Evolutionary conservation across 2,329 filamentous ascomycete genomes (phyloP).

Genomic region (Paradendryphiella salina): DNA sequence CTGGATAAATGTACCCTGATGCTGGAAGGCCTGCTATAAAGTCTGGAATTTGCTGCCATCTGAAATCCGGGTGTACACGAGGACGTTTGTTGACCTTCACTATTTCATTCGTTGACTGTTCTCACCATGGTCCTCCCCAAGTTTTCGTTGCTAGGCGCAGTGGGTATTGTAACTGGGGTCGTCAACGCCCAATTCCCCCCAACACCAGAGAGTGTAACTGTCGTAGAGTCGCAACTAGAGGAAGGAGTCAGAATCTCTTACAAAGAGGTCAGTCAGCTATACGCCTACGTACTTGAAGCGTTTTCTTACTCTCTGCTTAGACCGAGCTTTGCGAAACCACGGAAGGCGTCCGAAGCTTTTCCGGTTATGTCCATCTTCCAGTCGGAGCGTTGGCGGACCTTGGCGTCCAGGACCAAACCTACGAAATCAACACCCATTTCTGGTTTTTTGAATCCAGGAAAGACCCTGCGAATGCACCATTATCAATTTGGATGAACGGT

Average conservation of each 20-base stretch:
- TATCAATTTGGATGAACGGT: constrained; percentile 63
- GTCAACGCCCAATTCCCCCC: constrained; percentile 47
- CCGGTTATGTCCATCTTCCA: constrained; percentile 63
- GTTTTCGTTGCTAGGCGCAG: constrained; percentile 17
- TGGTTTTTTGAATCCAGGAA: constrained; percentile 66
- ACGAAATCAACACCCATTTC: constrained; percentile 63
- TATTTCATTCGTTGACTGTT: neutral
- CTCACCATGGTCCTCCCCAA: constrained; percentile 13
- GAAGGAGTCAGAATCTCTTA: constrained; percentile 50
- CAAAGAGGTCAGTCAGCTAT: constrained; percentile 46
- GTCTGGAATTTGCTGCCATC: neutral
- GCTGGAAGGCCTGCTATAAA: neutral
- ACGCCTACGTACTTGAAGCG: neutral
- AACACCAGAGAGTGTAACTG: constrained; percentile 43
- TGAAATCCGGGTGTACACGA: neutral
- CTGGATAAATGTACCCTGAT: neutral
- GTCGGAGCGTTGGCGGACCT: constrained; percentile 49
- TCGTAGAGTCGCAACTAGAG: constrained; percentile 47
- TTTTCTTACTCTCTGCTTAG: constrained; percentile 15
- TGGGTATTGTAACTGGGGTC: constrained; percentile 19
- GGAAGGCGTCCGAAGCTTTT: constrained; percentile 59
- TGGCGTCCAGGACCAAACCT: constrained; percentile 44
- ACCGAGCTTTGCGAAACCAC: constrained; percentile 61
- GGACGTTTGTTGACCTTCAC: neutral
- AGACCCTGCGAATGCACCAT: constrained; percentile 58